Evolutionary conservation across 768 basidiomycete genomes (phyloP).

Genomic region (Phlebiopsis flavidoalba): DNA sequence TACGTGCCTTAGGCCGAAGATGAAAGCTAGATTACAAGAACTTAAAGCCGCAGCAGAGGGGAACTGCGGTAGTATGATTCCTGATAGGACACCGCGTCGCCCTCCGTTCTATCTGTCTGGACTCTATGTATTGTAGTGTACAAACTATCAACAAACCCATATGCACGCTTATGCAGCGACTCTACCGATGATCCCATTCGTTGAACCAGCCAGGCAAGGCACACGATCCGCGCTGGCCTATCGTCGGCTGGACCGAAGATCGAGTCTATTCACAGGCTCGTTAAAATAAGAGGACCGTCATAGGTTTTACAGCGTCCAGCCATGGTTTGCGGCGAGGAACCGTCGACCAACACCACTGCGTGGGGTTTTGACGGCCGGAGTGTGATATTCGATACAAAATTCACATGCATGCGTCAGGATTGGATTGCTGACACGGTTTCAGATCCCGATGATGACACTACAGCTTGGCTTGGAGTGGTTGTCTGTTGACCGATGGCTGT

Average conservation of each 20-base stretch:
- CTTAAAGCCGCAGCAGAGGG: constrained; percentile 34
- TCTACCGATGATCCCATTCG: background rate
- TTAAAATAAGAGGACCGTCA: background rate
- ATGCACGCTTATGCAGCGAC: background rate
- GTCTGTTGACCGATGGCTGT: background rate
- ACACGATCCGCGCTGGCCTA: background rate
- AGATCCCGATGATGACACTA: background rate
- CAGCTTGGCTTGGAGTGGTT: background rate
- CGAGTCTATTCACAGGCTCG: background rate
- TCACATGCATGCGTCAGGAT: background rate
- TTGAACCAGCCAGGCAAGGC: background rate
- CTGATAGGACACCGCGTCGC: background rate
- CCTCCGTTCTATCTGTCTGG: background rate
- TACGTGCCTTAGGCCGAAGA: constrained; percentile 59
- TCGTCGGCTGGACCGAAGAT: background rate
- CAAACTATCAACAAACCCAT: background rate
- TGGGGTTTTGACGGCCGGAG: background rate
- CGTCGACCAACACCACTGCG: background rate
- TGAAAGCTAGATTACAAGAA: constrained; percentile 70
- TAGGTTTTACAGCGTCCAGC: background rate
- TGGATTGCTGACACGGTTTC: background rate
- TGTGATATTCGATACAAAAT: background rate
- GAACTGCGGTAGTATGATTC: constrained; percentile 6
- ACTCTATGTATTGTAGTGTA: background rate
- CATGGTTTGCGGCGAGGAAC: background rate